Evolutionary conservation across 805 yeast species (phyloP).

Genomic region (Wickerhamomyces bovis): DNA sequence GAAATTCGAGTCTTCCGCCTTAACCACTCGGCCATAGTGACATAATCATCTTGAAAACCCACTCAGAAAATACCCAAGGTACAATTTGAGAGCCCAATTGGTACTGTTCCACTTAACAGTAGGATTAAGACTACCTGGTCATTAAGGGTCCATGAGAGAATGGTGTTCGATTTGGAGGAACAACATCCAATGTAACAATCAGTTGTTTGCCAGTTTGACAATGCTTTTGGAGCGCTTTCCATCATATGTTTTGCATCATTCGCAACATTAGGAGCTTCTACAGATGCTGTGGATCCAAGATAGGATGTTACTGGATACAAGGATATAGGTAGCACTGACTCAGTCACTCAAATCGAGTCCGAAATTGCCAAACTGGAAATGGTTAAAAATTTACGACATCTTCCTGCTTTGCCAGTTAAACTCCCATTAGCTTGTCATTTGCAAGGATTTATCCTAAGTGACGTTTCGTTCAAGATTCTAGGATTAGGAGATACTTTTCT

Average conservation of each 20-base stretch:
- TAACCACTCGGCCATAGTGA: slow-evolving; percentile 44
- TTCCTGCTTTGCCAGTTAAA: background rate
- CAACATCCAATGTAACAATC: background rate
- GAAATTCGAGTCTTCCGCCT: slow-evolving; percentile 40
- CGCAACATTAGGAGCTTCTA: background rate
- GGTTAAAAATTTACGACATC: too few relatives aligned
- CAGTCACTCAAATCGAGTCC: too few relatives aligned
- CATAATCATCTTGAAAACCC: slow-evolving; percentile 18
- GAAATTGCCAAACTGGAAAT: too few relatives aligned
- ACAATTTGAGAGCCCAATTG: too few relatives aligned
- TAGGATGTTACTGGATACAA: too few relatives aligned
- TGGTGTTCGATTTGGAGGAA: background rate
- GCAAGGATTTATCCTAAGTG: slow-evolving; percentile 2
- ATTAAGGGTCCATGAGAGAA: background rate
- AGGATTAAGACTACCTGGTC: too few relatives aligned
- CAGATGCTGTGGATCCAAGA: slow-evolving; percentile 14
- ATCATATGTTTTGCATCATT: background rate
- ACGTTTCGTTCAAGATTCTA: slow-evolving; percentile 31
- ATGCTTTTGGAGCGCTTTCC: background rate
- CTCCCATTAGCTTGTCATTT: background rate
- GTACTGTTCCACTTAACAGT: too few relatives aligned
- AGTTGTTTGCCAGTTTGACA: background rate
- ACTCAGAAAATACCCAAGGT: slow-evolving; percentile 18
- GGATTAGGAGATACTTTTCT: slow-evolving; percentile 65
- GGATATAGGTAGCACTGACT: too few relatives aligned